A percentile compares a stretch with the other conserved stretches of the same genome.
Conservation (phyloP, 495 filamentous ascomycete genomes). For the Rhypophila decipiens region DNA sequence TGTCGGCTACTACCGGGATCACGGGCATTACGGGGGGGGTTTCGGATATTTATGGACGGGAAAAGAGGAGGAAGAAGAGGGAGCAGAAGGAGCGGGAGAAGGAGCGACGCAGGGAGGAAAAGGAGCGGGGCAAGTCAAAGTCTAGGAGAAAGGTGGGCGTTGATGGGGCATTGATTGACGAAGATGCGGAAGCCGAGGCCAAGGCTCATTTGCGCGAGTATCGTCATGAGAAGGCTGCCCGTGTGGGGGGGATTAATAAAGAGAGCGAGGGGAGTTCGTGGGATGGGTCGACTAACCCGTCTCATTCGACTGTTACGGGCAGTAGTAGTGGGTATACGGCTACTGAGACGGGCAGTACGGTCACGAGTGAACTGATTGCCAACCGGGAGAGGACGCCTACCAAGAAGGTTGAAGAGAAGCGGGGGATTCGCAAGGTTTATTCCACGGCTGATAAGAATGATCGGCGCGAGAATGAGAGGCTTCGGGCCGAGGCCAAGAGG, state of each 20-base stretch:
- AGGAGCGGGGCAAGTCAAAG: constrained; percentile 31
- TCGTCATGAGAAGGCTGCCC: constrained; percentile 74
- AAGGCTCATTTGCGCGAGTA: constrained; percentile 57
- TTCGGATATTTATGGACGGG: constrained; percentile 39
- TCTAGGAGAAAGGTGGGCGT: constrained; percentile 35
- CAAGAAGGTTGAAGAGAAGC: constrained; percentile 18
- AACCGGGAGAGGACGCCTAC: constrained; percentile 48
- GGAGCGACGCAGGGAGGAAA: constrained; percentile 39
- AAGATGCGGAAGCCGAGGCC: constrained; percentile 63
- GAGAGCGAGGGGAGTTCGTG: constrained; percentile 66
- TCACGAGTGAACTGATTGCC: constrained; percentile 47
- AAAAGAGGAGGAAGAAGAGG: constrained; percentile 40
- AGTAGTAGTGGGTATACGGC: constrained; percentile 28
- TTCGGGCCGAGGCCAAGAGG: constrained; percentile 42
- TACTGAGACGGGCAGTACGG: constrained; percentile 48
- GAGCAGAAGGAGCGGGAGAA: constrained; percentile 45
- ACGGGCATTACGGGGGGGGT: constrained; percentile 43
- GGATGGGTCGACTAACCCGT: constrained; percentile 54
- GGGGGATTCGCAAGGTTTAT: constrained; percentile 51
- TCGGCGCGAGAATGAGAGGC: constrained; percentile 36
- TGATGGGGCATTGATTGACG: constrained; percentile 44
- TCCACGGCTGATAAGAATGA: constrained; percentile 42
- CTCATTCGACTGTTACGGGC: constrained; percentile 30
- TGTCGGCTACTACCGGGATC: constrained; percentile 35
- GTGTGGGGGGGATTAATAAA: constrained; percentile 80